Evolutionary conservation across 352 stramenopile species (phyloP), one percentile per base, ranked within the genome.

Genomic region (Phytophthora syringae): DNA sequence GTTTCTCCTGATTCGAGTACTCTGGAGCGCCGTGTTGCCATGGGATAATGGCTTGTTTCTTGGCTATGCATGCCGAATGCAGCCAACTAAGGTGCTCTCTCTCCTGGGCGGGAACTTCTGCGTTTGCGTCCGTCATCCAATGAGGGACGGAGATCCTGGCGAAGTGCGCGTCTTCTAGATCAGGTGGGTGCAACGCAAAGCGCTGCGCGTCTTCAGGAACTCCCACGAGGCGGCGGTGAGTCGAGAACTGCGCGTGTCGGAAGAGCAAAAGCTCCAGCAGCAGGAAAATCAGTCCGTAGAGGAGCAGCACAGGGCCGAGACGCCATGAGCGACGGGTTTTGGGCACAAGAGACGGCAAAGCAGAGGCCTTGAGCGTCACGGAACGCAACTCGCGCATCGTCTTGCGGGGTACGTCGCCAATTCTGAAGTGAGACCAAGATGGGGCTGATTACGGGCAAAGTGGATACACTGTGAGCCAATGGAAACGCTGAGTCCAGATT

Each of bases 401-500:
- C 10, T 20, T 16, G 15, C 20, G 42, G n/a, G n/a, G 27, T 32
- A 32, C 9, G 27, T 32, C 27, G 9, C 16, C 22, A 18, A 7
- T 34, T 50, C 20, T 53, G 47, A 53, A 42, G 47, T 60, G 56
- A 36, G 43, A 34, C 36, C 1, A 5, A 34, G 36, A 28, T 40
- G 21, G n/a, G 61, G 52, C 44, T 43, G 43, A 25, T 6, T 44
- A 43, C 4, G 20, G n/a, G 53, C 32, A n/a, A 53, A 34, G 51
- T 70, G 54, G 62, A 21, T 51, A 60, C 62, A 52, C 2, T 13
- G 13, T 3, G 3, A 30, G 18, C 55, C 55, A 64, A 64, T 64
- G 30, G 44, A 9, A 2, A 25, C 10, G 20, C 32, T 18, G 21
- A 3, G 98, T 99, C 37, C 28, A 64, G 1, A 50, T 56, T 56